These are phyloP conservation scores for Penicillium bialowiezense DNA, from an alignment of 495 filamentous ascomycete genomes.

Conservation along the genomic window DNA sequence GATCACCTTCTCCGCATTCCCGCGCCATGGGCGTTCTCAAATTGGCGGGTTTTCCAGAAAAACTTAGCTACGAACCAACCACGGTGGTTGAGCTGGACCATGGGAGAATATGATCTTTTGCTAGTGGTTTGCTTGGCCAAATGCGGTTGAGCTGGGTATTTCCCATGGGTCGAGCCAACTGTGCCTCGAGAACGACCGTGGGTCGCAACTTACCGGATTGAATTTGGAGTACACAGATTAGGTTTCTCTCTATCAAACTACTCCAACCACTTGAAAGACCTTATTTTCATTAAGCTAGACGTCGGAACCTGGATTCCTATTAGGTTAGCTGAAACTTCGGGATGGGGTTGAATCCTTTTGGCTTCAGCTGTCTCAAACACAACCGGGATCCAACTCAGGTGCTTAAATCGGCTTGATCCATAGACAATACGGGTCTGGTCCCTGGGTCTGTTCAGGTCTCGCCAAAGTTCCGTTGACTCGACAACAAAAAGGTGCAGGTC, in stretches of 20 bases:
- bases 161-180: constrained; percentile 14
- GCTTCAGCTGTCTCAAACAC: not conserved
- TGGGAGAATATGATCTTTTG: not conserved
- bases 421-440: not conserved
- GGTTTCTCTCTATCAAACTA: constrained; percentile 1
- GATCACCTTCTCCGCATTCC: constrained; percentile 22
- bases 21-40: constrained; percentile 10
- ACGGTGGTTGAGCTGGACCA: not conserved
- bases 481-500: not conserved
- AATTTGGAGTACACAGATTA: constrained; percentile 1
- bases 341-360: not conserved
- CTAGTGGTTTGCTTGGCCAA: not conserved
- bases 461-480: not conserved
- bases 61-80: not conserved
- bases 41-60: constrained; percentile 17
- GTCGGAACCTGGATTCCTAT: not conserved
- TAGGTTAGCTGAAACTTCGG: not conserved
- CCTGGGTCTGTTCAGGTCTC: constrained; percentile 1
- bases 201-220: constrained; percentile 11
- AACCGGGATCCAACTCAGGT: not conserved
- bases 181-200: constrained; percentile 20
- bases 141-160: constrained; percentile 10
- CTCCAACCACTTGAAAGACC: not conserved
- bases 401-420: not conserved
- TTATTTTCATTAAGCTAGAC: not conserved